Evolutionary conservation across 1,284 basidiomycete genomes (phyloP), one percentile per base, ranked within the genome.

Genomic region (Boletus sp.): DNA sequence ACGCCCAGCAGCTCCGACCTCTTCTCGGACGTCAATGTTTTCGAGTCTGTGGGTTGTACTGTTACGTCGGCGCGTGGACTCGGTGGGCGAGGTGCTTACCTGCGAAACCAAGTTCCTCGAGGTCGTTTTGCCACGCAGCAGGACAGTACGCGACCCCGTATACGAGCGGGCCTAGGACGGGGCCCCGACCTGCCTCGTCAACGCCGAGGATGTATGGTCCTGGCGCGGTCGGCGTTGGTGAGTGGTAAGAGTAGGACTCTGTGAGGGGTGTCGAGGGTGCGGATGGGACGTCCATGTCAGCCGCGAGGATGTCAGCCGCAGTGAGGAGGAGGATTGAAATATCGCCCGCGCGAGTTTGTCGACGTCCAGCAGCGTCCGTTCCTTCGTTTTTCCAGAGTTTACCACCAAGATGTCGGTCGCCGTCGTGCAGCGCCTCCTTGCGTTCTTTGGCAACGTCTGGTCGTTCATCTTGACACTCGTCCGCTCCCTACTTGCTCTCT

Each of bases 111-210:
- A 98, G 76, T 5, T 74, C 68, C 41, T 91, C 84, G 41, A 99
- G 70, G 12, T 81, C 69, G 8, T 86, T 80, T 57, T 85, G 78
- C 69, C 91, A 97, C 9, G 82, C 72, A 4, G 78, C 72, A 0
- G 92, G 91, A 59, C 94, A 98, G 66, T 93, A 98, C 0, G 95
- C 93, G 20, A 95, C 82, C 2, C 91, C 95, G 61, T 99, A 99
- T 0, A 99, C 95, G 56, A 98, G 80, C 0, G 95, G 95, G 42
- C 93, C 94, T 0, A 97, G 74, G 1, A 94, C 94, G 12, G 94
- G 95, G 0, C 96, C 95, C 50, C 95, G 77, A 1, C 95, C 95
- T 0, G 95, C 95, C 68, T 99, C 95, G 67, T 99, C 95, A 7
- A 99, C 93, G 30, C 95, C 95, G 48, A 99, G 83, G 42, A 96